Evolutionary conservation across 2,329 filamentous ascomycete genomes (phyloP).

Genomic region (Dendryphion nanum): DNA sequence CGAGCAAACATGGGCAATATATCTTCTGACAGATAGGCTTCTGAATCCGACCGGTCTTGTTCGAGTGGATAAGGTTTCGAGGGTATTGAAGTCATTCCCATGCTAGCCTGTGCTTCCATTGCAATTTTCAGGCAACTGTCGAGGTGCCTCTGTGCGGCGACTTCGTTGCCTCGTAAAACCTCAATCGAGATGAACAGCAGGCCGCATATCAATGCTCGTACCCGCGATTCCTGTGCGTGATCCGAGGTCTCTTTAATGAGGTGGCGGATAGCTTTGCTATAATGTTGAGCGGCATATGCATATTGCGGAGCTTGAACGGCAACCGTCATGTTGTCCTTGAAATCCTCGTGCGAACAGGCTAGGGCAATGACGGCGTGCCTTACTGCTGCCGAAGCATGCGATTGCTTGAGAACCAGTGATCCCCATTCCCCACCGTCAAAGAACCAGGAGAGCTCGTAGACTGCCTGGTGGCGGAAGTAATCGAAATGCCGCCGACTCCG

Average conservation of each 20-base stretch:
- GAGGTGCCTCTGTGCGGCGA: slow-evolving; percentile 11
- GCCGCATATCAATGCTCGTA: slow-evolving; percentile 13
- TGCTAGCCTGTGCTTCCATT: slow-evolving; percentile 6
- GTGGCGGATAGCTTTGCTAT: slow-evolving; percentile 13
- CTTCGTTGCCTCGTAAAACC: slow-evolving; percentile 11
- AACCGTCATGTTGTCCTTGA: slow-evolving; percentile 5
- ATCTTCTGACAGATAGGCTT: slow-evolving; percentile 10
- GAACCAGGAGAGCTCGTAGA: slow-evolving; percentile 15
- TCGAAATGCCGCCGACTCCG: slow-evolving; percentile 15
- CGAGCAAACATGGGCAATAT: slow-evolving; percentile 12
- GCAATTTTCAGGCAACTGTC: slow-evolving; percentile 16
- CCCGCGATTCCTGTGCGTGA: slow-evolving; percentile 6
- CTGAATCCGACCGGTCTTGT: slow-evolving; percentile 3
- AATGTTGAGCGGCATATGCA: slow-evolving; percentile 11
- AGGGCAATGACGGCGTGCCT: slow-evolving; percentile 16
- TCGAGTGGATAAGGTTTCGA: not conserved
- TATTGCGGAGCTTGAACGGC: slow-evolving; percentile 5
- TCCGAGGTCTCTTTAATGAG: slow-evolving; percentile 13
- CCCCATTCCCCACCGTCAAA: slow-evolving; percentile 12
- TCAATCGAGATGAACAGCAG: slow-evolving; percentile 17
- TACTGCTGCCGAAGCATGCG: slow-evolving; percentile 10
- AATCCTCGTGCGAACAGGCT: slow-evolving; percentile 13
- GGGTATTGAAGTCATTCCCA: slow-evolving; percentile 4
- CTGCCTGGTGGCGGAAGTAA: slow-evolving; percentile 13
- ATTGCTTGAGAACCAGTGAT: slow-evolving; percentile 10